Percentiles rank a stretch among this genome's conserved stretches.
Evolutionary conservation across 805 yeast genomes (phyloP).

Genomic region (Pichia occidentalis): DNA sequence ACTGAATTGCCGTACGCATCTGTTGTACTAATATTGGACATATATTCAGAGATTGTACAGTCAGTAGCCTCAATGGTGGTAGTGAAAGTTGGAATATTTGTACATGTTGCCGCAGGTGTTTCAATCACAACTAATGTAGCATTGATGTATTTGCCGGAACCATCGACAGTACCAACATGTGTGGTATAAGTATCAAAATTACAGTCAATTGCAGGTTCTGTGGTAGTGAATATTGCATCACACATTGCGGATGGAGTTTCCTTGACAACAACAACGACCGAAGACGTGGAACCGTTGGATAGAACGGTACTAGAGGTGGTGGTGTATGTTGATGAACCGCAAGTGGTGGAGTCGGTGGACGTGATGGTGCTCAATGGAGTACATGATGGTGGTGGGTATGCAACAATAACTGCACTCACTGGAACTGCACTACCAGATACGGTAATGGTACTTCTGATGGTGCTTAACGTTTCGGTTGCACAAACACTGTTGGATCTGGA

Average conservation of each 20-base stretch:
- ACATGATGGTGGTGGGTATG: conserved; percentile 1
- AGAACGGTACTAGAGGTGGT: not conserved
- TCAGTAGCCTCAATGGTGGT: not conserved
- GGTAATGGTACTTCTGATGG: too few species aligned
- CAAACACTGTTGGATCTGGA: too few species aligned
- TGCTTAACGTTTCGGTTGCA: too few species aligned
- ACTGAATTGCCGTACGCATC: not conserved
- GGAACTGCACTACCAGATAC: too few species aligned
- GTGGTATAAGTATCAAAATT: not conserved
- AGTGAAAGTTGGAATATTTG: not conserved
- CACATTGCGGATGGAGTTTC: conserved; percentile 8
- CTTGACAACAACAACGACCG: conserved; percentile 2
- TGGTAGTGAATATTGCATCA: conserved; percentile 2
- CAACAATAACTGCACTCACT: conserved; percentile 1
- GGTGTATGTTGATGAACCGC: conserved; percentile 6
- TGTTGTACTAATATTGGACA: not conserved
- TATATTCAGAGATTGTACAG: not conserved
- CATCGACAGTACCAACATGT: conserved; percentile 1
- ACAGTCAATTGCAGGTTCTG: conserved; percentile 4
- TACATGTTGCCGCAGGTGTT: conserved; percentile 5
- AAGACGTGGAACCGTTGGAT: not conserved
- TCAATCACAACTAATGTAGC: conserved; percentile 7
- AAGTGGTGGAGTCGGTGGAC: conserved; percentile 1
- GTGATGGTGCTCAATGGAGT: not conserved
- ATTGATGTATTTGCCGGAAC: conserved; percentile 3